These are phyloP conservation scores for Jamesozyma gamospora DNA, from an alignment of 805 yeast genomes.

Conservation along the genomic window DNA sequence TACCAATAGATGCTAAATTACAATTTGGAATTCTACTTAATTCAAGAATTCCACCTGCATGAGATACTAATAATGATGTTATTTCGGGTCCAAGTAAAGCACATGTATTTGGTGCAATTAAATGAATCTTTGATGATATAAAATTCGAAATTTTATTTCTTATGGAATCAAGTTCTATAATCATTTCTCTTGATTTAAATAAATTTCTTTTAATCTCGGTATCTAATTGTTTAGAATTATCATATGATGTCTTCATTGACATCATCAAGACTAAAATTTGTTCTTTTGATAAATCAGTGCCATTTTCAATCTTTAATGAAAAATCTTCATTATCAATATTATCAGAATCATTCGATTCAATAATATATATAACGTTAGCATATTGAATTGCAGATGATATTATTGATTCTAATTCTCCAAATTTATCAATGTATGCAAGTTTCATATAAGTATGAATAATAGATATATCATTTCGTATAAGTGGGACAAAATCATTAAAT, in stretches of 20 bases:
- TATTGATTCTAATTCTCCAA: constrained; percentile 61
- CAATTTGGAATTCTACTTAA: constrained; percentile 70
- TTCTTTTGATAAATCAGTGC: constrained; percentile 44
- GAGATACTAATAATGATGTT: constrained; percentile 62
- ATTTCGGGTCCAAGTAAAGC: constrained; percentile 61
- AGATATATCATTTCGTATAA: constrained; percentile 45
- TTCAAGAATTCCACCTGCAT: constrained; percentile 57
- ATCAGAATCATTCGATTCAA: constrained; percentile 35
- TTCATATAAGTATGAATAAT: constrained; percentile 41
- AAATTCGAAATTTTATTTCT: constrained; percentile 38
- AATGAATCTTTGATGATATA: constrained; percentile 45
- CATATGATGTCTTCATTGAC: constrained; percentile 48
- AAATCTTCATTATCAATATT: constrained; percentile 21
- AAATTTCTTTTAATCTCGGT: constrained; percentile 32
- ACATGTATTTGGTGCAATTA: constrained; percentile 72
- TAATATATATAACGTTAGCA: constrained; percentile 39
- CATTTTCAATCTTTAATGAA: constrained; percentile 24
- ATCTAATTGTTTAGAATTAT: constrained; percentile 22
- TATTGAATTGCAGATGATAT: constrained; percentile 55
- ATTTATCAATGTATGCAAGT: constrained; percentile 46
- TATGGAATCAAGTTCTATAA: constrained; percentile 37
- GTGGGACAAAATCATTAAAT: constrained; percentile 46
- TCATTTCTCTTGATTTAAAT: constrained; percentile 31
- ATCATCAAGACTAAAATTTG: constrained; percentile 63
- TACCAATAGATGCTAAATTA: constrained; percentile 71